Percentiles rank a stretch among this genome's conserved stretches.
phyloP scores from a whole-genome alignment of 352 stramenopile genomes.

The Pelagophyceae sp. region DNA sequence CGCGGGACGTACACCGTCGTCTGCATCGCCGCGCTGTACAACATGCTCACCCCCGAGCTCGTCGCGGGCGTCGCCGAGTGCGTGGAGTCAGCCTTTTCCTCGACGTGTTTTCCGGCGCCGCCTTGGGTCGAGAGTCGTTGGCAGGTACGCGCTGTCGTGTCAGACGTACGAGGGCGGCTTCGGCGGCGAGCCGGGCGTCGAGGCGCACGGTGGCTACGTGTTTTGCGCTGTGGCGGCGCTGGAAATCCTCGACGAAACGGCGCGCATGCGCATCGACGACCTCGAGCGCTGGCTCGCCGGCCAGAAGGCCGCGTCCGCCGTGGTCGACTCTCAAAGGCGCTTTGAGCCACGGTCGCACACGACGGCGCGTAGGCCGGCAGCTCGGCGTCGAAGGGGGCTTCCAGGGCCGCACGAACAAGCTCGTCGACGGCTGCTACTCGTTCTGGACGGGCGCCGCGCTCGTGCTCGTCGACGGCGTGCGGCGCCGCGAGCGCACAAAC shows the following conservation, averaged over 20 bases:
- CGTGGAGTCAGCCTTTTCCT: too few relatives aligned
- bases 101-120: not conserved
- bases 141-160: conserved; percentile 57
- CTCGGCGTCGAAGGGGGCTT: conserved; percentile 69
- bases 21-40: conserved; percentile 77
- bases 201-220: conserved; percentile 96
- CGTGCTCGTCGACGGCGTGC: conserved; percentile 51
- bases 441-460: conserved; percentile 92
- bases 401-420: conserved; percentile 91
- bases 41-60: conserved; percentile 78
- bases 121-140: conserved; percentile 29
- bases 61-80: conserved; percentile 46
- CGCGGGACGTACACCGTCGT: conserved; percentile 94
- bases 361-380: too few relatives aligned
- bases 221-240: conserved; percentile 92
- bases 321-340: not conserved
- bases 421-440: conserved; percentile 99
- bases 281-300: conserved; percentile 73
- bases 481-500: too few relatives aligned
- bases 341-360: not conserved
- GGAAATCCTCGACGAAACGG: conserved; percentile 61
- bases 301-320: conserved; percentile 76
- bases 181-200: conserved; percentile 48
- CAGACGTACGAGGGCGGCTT: conserved; percentile 96
- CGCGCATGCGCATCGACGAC: conserved; percentile 42